Evolutionary conservation across 768 basidiomycete species (phyloP).

Genomic region (Pleurotus giganteus): DNA sequence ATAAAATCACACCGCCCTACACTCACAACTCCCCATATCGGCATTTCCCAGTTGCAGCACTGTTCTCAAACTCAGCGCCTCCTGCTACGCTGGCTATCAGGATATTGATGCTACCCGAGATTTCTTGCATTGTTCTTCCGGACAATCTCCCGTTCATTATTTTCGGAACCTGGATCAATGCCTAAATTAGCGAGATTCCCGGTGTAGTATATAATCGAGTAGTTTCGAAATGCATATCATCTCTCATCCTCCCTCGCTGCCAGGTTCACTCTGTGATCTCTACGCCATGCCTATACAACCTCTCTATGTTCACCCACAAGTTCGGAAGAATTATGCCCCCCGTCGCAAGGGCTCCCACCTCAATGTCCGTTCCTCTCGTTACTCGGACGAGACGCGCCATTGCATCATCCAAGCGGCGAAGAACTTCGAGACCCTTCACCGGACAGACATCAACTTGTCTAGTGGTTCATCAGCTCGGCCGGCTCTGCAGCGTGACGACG

Average conservation of each 20-base stretch:
- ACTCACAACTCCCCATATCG: conserved; percentile 1
- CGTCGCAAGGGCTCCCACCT: neutral
- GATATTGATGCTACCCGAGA: neutral
- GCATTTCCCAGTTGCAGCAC: neutral
- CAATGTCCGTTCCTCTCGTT: neutral
- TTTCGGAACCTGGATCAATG: neutral
- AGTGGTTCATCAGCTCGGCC: neutral
- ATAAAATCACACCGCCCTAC: neutral
- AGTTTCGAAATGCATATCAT: neutral
- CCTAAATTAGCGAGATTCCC: conserved; percentile 2
- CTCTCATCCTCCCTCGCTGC: neutral
- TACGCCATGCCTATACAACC: conserved; percentile 2
- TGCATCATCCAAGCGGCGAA: conserved; percentile 1
- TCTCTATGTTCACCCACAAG: conserved; percentile 10
- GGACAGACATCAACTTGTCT: neutral
- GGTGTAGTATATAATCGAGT: conserved; percentile 3
- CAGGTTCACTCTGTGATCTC: neutral
- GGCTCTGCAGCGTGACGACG: neutral
- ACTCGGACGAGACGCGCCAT: neutral
- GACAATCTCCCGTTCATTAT: neutral
- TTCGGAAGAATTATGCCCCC: conserved; percentile 6
- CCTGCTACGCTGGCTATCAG: too few relatives aligned
- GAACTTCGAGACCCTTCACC: neutral
- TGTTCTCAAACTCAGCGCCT: too few relatives aligned
- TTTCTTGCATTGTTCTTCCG: neutral